These are phyloP conservation scores for Poa annua DNA, from an alignment of 176 grass and related monocot genomes.

Conservation along the genomic window DNA sequence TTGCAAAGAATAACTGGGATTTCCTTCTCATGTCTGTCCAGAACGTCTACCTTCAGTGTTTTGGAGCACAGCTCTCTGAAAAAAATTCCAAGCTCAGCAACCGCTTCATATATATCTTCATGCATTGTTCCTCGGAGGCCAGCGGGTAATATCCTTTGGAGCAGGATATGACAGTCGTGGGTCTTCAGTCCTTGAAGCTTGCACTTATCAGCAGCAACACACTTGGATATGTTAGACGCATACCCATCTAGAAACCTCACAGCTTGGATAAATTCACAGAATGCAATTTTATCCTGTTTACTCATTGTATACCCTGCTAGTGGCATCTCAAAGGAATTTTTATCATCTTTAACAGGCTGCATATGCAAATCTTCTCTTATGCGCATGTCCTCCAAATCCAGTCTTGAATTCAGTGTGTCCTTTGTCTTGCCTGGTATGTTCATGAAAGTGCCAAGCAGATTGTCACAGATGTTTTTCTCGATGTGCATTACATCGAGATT, in stretches of 20 bases:
- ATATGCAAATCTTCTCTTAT: slow-evolving; percentile 28
- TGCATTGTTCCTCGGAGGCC: background rate
- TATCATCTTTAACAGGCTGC: background rate
- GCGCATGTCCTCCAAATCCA: slow-evolving; percentile 31
- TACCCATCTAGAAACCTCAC: background rate
- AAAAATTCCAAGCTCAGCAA: background rate
- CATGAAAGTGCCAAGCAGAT: background rate
- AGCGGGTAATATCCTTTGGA: background rate
- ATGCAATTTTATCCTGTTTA: too few species aligned
- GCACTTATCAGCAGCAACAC: background rate
- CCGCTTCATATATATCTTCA: background rate
- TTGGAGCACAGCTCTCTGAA: background rate
- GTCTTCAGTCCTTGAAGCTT: background rate
- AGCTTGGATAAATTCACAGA: background rate
- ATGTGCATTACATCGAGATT: slow-evolving; percentile 37
- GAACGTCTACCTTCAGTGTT: background rate
- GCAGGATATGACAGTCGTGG: background rate
- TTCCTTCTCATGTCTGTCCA: background rate
- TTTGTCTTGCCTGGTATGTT: slow-evolving; percentile 20
- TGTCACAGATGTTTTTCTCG: slow-evolving; percentile 35
- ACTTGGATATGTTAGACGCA: background rate
- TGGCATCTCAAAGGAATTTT: background rate
- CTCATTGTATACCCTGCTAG: background rate
- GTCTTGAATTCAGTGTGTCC: slow-evolving; percentile 18
- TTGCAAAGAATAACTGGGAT: slow-evolving; percentile 37